These are phyloP conservation scores for Poa pratensis DNA, from an alignment of 176 grass and related monocot species.

Conservation along the genomic window DNA sequence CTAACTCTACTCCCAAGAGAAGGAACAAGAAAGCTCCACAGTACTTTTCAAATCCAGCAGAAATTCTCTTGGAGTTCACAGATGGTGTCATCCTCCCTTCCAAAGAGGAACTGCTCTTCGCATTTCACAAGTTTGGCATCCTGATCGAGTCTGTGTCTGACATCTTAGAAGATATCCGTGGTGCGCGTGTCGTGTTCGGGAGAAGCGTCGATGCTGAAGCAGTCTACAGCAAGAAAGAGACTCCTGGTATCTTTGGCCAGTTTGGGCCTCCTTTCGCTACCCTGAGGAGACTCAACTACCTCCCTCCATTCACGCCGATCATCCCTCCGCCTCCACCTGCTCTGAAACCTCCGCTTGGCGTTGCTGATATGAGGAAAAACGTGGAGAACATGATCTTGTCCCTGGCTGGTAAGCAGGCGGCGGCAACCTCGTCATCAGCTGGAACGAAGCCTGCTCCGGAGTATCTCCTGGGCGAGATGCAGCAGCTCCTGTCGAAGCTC, in stretches of 20 bases:
- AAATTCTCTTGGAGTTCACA: slow-evolving; percentile 50
- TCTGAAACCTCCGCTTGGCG: slow-evolving; percentile 49
- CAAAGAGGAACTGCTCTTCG: slow-evolving; percentile 59
- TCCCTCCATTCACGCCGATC: slow-evolving; percentile 43
- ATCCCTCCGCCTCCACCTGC: slow-evolving; percentile 27
- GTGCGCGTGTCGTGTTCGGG: slow-evolving; percentile 63
- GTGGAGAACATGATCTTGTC: slow-evolving; percentile 87
- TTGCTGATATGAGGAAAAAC: slow-evolving; percentile 68
- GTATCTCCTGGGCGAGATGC: slow-evolving; percentile 72
- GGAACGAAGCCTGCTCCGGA: slow-evolving; percentile 35
- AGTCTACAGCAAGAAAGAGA: slow-evolving; percentile 46
- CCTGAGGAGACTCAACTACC: slow-evolving; percentile 41
- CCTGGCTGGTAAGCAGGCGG: slow-evolving; percentile 24
- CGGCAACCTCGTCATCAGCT: background rate
- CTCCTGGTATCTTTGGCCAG: slow-evolving; percentile 50
- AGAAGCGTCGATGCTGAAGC: slow-evolving; percentile 56
- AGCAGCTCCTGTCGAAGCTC: slow-evolving; percentile 74
- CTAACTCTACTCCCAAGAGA: slow-evolving; percentile 36
- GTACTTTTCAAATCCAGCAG: slow-evolving; percentile 58
- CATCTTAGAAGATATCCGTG: slow-evolving; percentile 36
- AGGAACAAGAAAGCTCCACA: slow-evolving; percentile 48
- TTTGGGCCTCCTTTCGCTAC: slow-evolving; percentile 58
- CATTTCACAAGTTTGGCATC: slow-evolving; percentile 63
- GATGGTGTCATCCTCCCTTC: slow-evolving; percentile 53
- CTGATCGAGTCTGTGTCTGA: slow-evolving; percentile 57